Evolutionary conservation across 441 rosid species (phyloP).

Genomic region (Syzygium malaccense): DNA sequence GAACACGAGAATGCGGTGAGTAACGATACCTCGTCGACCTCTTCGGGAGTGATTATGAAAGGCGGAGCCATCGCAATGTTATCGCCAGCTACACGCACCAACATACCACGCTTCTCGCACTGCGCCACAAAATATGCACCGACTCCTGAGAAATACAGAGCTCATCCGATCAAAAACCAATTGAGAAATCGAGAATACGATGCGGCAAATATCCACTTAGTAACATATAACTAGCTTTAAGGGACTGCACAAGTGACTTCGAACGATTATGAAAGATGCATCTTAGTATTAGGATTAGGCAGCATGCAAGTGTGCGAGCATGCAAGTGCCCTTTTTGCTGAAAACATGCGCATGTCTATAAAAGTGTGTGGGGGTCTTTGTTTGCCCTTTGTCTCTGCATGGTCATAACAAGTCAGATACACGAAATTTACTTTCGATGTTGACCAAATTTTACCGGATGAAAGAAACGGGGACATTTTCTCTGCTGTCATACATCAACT

Average conservation of each 20-base stretch:
- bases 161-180: neutral
- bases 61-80: constrained; percentile 97
- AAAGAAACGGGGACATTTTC: neutral
- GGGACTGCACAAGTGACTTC: neutral
- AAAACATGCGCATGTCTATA: neutral
- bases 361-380: neutral
- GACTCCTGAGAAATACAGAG: constrained; percentile 28
- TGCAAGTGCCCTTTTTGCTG: neutral
- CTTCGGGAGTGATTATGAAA: constrained; percentile 49
- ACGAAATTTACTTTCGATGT: neutral
- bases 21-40: constrained; percentile 59
- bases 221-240: neutral
- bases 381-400: neutral
- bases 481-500: neutral
- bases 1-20: neutral
- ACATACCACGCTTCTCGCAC: constrained; percentile 74
- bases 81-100: constrained; percentile 88
- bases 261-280: neutral
- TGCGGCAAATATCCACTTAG: neutral
- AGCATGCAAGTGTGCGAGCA: neutral
- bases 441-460: neutral
- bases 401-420: neutral
- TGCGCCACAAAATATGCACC: constrained; percentile 85
- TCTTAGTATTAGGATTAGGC: neutral
- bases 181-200: neutral